phyloP scores from a whole-genome alignment of 2,329 filamentous ascomycete genomes.

The Pseudocercospora macadamiae region DNA sequence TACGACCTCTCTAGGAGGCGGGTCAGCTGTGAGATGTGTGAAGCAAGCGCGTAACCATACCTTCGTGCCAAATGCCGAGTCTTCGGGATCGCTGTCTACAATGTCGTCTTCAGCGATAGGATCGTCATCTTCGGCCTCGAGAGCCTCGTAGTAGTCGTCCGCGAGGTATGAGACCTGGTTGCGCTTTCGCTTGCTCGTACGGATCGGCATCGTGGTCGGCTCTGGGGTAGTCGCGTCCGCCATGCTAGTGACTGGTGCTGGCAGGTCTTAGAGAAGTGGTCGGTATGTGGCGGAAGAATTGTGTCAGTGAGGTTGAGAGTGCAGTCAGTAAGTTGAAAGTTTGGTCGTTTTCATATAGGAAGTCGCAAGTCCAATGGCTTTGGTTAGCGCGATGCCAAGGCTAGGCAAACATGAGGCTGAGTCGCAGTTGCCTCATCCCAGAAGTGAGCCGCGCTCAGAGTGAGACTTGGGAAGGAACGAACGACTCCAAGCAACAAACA shows the following conservation, averaged over 20 bases:
- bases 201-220: neutral
- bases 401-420: neutral
- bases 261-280: too few species aligned
- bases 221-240: neutral
- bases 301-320: too few species aligned
- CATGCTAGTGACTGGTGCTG: too few species aligned
- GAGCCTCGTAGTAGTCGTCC: slow-evolving; percentile 22
- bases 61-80: slow-evolving; percentile 23
- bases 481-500: too few species aligned
- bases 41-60: slow-evolving; percentile 9
- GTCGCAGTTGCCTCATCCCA: neutral
- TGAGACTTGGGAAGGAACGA: too few species aligned
- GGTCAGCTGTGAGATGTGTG: neutral
- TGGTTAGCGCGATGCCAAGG: too few species aligned
- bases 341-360: too few species aligned
- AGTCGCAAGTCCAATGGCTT: neutral
- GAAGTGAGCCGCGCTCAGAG: neutral
- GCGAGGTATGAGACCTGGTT: slow-evolving; percentile 31
- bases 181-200: slow-evolving; percentile 35
- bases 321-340: neutral
- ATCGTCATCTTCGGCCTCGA: neutral
- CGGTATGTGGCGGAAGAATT: neutral
- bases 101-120: slow-evolving; percentile 1
- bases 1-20: neutral
- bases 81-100: neutral